A percentile compares a stretch with the other conserved stretches of the same genome.
These are phyloP conservation scores for Urostyla sp. DNA, from an alignment of 73 alveolate genomes.

Conservation along the genomic window DNA sequence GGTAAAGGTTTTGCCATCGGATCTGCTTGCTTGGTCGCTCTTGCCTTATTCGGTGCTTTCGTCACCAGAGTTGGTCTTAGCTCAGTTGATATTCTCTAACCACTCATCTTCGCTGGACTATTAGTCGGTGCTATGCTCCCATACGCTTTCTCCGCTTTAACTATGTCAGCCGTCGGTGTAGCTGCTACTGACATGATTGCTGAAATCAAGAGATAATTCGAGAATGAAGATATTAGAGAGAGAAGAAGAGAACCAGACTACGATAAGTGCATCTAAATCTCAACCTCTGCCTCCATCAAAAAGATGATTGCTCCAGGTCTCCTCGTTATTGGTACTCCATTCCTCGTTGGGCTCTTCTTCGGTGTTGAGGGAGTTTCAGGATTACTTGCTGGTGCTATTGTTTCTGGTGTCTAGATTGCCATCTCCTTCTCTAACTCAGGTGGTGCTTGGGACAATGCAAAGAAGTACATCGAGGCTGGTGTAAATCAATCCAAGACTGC, in stretches of 20 bases:
- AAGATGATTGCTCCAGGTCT: constrained; percentile 92
- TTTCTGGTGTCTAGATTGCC: constrained; percentile 91
- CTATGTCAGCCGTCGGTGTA: constrained; percentile 96
- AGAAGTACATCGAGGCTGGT: constrained; percentile 86
- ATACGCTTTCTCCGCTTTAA: constrained; percentile 92
- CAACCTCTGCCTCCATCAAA: constrained; percentile 86
- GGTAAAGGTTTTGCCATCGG: constrained; percentile 99
- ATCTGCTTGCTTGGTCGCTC: constrained; percentile 95
- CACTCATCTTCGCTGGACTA: constrained; percentile 83
- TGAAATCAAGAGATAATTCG: constrained; percentile 88
- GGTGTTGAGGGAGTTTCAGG: constrained; percentile 93
- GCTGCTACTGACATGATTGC: constrained; percentile 96
- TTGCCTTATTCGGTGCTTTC: constrained; percentile 96
- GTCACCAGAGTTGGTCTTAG: constrained; percentile 72
- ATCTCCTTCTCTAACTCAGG: constrained; percentile 91
- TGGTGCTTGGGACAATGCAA: constrained; percentile 98
- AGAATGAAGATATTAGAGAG: constrained; percentile 66
- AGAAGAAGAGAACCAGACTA: constrained; percentile 85
- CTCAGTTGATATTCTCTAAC: constrained; percentile 75
- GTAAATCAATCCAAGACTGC: constrained; percentile 32
- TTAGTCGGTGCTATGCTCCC: constrained; percentile 96
- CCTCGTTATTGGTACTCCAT: constrained; percentile 87
- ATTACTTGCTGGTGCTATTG: constrained; percentile 92
- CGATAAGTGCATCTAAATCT: constrained; percentile 85
- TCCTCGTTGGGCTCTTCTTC: constrained; percentile 84